phyloP scores from a whole-genome alignment of 441 rosid genomes.

The Lepidium campestre region DNA sequence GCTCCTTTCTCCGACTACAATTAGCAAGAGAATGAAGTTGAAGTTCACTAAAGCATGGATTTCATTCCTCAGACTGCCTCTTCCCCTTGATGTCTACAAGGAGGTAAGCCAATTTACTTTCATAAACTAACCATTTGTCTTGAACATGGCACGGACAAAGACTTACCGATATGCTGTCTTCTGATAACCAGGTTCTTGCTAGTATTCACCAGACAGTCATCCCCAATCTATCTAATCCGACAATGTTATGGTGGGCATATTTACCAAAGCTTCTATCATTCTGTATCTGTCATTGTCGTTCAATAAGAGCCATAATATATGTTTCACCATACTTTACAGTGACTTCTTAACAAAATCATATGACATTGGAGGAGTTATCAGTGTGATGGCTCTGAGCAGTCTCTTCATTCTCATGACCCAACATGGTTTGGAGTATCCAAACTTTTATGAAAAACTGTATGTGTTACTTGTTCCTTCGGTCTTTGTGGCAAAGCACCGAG shows the following conservation, averaged over 20 bases:
- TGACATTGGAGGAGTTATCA: constrained; percentile 90
- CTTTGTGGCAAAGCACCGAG: constrained; percentile 85
- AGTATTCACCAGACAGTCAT: constrained; percentile 70
- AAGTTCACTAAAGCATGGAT: constrained; percentile 93
- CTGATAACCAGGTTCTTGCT: constrained; percentile 65
- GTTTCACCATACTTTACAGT: constrained; percentile 36
- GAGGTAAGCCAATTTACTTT: constrained; percentile 46
- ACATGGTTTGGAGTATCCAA: constrained; percentile 84
- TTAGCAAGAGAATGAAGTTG: constrained; percentile 69
- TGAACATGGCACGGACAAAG: not conserved
- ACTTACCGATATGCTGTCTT: constrained; percentile 20
- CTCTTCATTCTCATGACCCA: constrained; percentile 88
- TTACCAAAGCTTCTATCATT: not conserved
- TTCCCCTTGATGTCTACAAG: constrained; percentile 80
- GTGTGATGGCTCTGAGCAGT: constrained; percentile 92
- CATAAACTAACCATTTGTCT: not conserved
- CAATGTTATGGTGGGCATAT: constrained; percentile 60
- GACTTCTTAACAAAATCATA: constrained; percentile 92
- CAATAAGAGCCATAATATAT: not conserved
- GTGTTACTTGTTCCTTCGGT: constrained; percentile 68
- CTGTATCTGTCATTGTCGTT: not conserved
- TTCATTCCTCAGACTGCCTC: constrained; percentile 77
- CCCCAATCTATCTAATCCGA: constrained; percentile 71
- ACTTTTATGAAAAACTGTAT: constrained; percentile 84
- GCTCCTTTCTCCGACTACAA: constrained; percentile 54